Evolutionary conservation across 1,284 basidiomycete species (phyloP), one percentile per base, ranked within the genome.

Genomic region (Takashimella tepidaria): DNA sequence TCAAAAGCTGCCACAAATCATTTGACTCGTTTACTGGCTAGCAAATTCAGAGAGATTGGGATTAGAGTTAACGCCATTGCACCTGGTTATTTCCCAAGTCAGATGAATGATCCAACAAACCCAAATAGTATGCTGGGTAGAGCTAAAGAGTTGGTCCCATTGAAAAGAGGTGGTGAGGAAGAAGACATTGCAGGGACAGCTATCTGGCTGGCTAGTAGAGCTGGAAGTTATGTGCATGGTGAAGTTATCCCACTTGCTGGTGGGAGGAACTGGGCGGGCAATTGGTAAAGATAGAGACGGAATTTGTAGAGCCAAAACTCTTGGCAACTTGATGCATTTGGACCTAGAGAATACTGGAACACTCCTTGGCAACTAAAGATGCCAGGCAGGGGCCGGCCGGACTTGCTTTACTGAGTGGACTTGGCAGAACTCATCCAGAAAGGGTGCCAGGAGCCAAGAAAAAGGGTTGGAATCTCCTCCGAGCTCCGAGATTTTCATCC

Each of bases 1-100:
- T 72, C 71, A 11, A 76, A 76, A 56, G 66, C 72, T 1, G 74
- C 74, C 2, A 56, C 70, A 23, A 75, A 74, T 48, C 73, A 75
- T 42, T 56, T 71, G 49, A 68, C 63, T n/a, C 49, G 60, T 11
- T 22, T 64, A 1, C 49, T 60, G 40, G 63, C 63, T 1, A 57
- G 54, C 51, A 64, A 64, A 53, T 62, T 64, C 51, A 43, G 61
- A 12, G 53, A 60, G 6, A 26, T 41, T 6, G 58, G 63, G 19
- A 45, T 64, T 3, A 41, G 61, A 20, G 63, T 64, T 8, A 64
- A 62, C 27, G 63, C 60, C 2, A 61, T 64, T 43, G 55, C 55
- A 20, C 63, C 63, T 0, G 63, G 63, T 11, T 62, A 62, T 40
- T 64, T 64, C 45, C 60, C 61, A 11, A 61, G 58, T 40, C 57